Evolutionary conservation across 2,329 filamentous ascomycete species (phyloP).

Genomic region (Lecanicillium sp.): DNA sequence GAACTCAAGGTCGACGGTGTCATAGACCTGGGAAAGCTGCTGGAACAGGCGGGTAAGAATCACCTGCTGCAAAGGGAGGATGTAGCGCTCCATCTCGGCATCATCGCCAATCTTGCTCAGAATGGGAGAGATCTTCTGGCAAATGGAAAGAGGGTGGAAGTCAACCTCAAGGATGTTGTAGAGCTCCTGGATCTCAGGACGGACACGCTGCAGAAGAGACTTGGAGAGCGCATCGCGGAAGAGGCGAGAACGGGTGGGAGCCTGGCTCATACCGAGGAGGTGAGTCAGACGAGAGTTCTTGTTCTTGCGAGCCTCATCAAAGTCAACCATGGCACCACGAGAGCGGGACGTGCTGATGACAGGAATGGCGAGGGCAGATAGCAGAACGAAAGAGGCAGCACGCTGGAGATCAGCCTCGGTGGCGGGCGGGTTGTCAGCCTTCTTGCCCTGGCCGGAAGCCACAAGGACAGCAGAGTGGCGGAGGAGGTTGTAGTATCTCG

Average conservation of each 20-base stretch:
- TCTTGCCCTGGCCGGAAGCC: constrained; percentile 78
- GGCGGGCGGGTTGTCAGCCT: constrained; percentile 88
- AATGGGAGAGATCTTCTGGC: constrained; percentile 97
- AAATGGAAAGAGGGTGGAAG: constrained; percentile 97
- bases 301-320: constrained; percentile 95
- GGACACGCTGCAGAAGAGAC: constrained; percentile 84
- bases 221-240: constrained; percentile 97
- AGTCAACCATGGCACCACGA: constrained; percentile 90
- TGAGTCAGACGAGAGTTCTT: constrained; percentile 98
- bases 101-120: constrained; percentile 88
- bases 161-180: constrained; percentile 99
- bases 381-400: constrained; percentile 88
- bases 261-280: constrained; percentile 84
- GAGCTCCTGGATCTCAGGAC: constrained; percentile 90
- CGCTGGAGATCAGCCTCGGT: constrained; percentile 88
- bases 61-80: constrained; percentile 92
- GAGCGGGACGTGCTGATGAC: constrained; percentile 98
- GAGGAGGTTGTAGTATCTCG: constrained; percentile 92
- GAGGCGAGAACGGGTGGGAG: constrained; percentile 80
- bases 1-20: constrained; percentile 90
- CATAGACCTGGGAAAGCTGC: constrained; percentile 97
- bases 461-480: constrained; percentile 82
- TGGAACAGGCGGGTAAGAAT: constrained; percentile 98
- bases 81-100: constrained; percentile 95
- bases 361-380: constrained; percentile 94